phyloP scores from a whole-genome alignment of 306 rosid genomes.

The Glycine soja region DNA sequence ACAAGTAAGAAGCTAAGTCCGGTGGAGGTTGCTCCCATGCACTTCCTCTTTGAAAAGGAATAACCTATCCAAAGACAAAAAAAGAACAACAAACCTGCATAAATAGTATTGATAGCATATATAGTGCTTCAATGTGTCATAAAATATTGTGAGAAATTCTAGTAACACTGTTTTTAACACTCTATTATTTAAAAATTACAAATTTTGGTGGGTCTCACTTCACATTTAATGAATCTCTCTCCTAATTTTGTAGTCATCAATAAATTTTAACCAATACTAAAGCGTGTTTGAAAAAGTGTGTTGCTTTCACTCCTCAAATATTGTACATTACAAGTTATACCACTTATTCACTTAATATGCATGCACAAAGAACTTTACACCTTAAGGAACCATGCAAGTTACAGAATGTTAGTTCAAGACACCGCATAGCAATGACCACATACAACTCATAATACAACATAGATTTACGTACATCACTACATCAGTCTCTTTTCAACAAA shows the following conservation, averaged over 20 bases:
- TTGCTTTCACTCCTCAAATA: too few species aligned
- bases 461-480: background rate
- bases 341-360: slow-evolving; percentile 11
- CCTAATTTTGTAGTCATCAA: too few species aligned
- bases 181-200: too few species aligned
- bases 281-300: too few species aligned
- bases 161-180: too few species aligned
- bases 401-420: slow-evolving; percentile 3
- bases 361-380: slow-evolving; percentile 14
- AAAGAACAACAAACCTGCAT: slow-evolving; percentile 33
- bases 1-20: slow-evolving; percentile 91
- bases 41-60: slow-evolving; percentile 86
- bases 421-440: slow-evolving; percentile 29
- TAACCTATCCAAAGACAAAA: slow-evolving; percentile 67
- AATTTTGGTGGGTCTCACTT: too few species aligned
- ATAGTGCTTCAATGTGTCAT: slow-evolving; percentile 6
- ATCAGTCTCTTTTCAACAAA: background rate
- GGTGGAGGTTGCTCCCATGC: slow-evolving; percentile 99
- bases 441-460: background rate
- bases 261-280: too few species aligned
- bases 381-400: slow-evolving; percentile 6
- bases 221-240: too few species aligned
- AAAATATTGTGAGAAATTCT: background rate
- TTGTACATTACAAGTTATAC: background rate
- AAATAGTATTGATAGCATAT: slow-evolving; percentile 28